Evolutionary conservation across 2,329 filamentous ascomycete species (phyloP), one percentile per base, ranked within the genome.

Genomic region (Fusarium duplospermum): DNA sequence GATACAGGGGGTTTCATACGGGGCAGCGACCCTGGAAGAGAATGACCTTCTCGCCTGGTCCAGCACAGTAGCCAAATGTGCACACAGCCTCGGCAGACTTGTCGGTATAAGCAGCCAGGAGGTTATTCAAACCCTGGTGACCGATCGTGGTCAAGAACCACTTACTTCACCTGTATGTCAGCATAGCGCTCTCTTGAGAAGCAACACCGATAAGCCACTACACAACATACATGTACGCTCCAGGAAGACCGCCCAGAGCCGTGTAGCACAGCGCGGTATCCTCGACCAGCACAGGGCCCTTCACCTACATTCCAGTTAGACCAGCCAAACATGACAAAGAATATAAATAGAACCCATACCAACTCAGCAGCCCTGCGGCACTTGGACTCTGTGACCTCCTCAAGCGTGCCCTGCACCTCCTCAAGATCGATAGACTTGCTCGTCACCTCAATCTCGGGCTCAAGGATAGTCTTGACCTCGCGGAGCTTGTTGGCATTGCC

Each of bases 221-320:
- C 52, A 29, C 20, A 33, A 84, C 90, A 77, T 87, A 97, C 96
- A 99, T 97, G 82, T 99, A 99, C 45, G 96, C 94, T 2, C 96
- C 96, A 2, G 96, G 96, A 33, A 99, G 88, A n/a, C 95, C 95
- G 68, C 93, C 91, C 70, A 98, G 89, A 22, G 96, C 95, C 80
- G 93, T 92, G 82, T 98, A 99, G 86, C 95, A 97, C 58, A 99
- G 88, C 76, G 95, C 95, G 18, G 96, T 99, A 83, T 99, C 96
- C 84, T 99, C 96, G 13, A 98, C 96, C 42, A 99, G 87, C 10
- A 98, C 96, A 4, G 97, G 95, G 1, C 95, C 95, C 78, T 93
- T 87, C 57, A 96, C 84, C 94, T 97, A 66, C 56, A 70, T 60
- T 56, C 52, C 50, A 24, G 40, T 74, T 69, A 62, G 50, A n/a